Evolutionary conservation across 495 filamentous ascomycete species (phyloP), one percentile per base, ranked within the genome.

Genomic region (Xylaria nigripes): DNA sequence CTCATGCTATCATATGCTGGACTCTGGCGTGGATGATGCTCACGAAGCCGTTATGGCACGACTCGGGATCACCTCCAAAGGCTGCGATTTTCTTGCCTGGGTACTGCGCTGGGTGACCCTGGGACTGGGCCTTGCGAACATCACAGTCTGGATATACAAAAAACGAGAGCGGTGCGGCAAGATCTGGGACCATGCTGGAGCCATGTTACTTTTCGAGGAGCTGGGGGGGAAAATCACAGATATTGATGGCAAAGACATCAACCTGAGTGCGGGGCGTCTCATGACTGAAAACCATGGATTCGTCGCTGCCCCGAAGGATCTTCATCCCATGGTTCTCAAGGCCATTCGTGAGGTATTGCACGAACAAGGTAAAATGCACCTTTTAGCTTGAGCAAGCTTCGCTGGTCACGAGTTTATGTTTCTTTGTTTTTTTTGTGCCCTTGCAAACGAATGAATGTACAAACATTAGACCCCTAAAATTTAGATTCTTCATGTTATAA

Each of bases 121-220:
- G 29, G 80, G 81, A 0, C 67, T 85, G 12, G 80, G 79, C 2
- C 73, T 79, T 6, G 80, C 76, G 13, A 83, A 85, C 64, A 70
- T 78, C 43, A 76, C 80, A 6, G 61, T 88, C 13, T 84, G 86
- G 72, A 70, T 87, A 10, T 83, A 85, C 48, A 71, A 72, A 54
- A 70, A 71, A 4, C 61, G 66, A 3, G 64, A 69, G 0, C 71
- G 81, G 52, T 70, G 69, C 23, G 83, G 77, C n/a, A 83, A 84
- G 65, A 72, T 85, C 15, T 88, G 85, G 85, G 85, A 88, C 57
- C 85, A 88, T 65, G 79, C 81, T 0, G 85, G 84, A 7, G 84
- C 82, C 0, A 82, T 86, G 77, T 64, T 88, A 23, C 70, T 87
- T 27, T 84, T 80, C 43, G 71, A 81, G 65, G 85, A 88, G 59